Evolutionary conservation across 306 rosid genomes (phyloP), one percentile per base, ranked within the genome.

Genomic region (Lathyrus oleraceus): DNA sequence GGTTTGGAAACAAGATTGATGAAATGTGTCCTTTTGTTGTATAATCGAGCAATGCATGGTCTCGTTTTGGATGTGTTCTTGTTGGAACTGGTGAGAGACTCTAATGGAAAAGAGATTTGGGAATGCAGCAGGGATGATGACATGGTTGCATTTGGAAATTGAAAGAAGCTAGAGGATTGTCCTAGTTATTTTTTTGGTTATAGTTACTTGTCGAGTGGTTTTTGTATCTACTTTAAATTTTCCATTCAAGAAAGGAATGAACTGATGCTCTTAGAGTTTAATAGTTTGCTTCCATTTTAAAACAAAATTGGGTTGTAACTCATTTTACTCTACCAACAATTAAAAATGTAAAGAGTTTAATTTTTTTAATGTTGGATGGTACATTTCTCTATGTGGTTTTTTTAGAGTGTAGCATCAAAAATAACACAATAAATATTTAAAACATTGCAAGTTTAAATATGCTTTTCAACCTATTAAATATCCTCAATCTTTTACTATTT

Each of bases 41-140:
- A 38, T 23, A 73, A 28, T 75, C 28, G 67, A 13, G 79, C 30
- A 60, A 70, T 66, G 53, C 16, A 67, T 21, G 74, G 58, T 71
- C 0, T 47, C 44, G 59, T 32, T 59, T 32, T 65, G 30, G 15
- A 65, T 6, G 3, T 57, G 35, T 58, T 76, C 20, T 69, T 69
- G 13, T 17, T 61, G 0, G 27, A 45, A 52, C 35, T 63, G 1
- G 7, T 68, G 76, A 25, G 61, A 61, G 63, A 0, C 67, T 71
- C 73, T 77, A 64, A 44, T 35, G 17, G 23, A 2, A 14, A 8
- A 61, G 19, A 53, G 67, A 51, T 35, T 77, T 76, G 77, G 61
- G 73, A 61, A 8, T 19, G 57, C 7, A 12, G 5, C 2, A 77
- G 59, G 4, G 81, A 82, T 61, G 84, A 82, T 61, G 84, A 71